Base-by-base conservation (phyloP, 1,284 basidiomycete species). In the Ganoderma boninense region DNA sequence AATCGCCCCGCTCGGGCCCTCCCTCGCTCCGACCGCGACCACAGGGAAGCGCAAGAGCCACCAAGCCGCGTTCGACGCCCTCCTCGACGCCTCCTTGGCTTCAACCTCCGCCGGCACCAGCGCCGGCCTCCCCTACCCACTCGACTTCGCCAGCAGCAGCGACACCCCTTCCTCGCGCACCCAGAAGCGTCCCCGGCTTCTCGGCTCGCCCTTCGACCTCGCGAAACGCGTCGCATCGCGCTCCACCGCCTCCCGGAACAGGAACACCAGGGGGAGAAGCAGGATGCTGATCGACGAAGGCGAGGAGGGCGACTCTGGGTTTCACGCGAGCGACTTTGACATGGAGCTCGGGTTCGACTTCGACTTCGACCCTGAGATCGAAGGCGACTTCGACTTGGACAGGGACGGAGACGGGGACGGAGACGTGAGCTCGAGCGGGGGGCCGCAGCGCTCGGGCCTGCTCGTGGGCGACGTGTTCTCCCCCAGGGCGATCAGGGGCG, bases 101-200 rank as follows among this genome's bases (percentile, higher is more conserved):
- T 66, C 70, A 1, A 57, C 68, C 60, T 71, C 70, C 32, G 60
- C 62, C 63, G n/a, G 20, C 10, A 62, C 52, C 42, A 52, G 56
- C 40, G 40, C 46, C 32, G 66, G 29, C 35, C 52, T 5, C 40
- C 44, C 49, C 35, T 8, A 54, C 29, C 29, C 57, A 6, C 61
- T 20, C 43, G 44, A 61, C 57, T 35, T 20, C 11, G 4, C 10
- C 23, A 20, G 13, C 56, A 40, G 40, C 1, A 59, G 29, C 35
- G 61, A 11, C 14, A 38, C 54, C 42, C 75, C 75, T 18, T 71
- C 75, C 46, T 62, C 72, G 18, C 79, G 77, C 62, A 75, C 78
- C 44, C 71, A 73, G 11, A 81, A 81, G 69, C 79, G 80, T 16
- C 78, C 79, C 8, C 77, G 79, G 1, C 73, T 80, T 7, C 75